Evolutionary conservation across 306 rosid genomes (phyloP).

Genomic region (Fragaria vesca): DNA sequence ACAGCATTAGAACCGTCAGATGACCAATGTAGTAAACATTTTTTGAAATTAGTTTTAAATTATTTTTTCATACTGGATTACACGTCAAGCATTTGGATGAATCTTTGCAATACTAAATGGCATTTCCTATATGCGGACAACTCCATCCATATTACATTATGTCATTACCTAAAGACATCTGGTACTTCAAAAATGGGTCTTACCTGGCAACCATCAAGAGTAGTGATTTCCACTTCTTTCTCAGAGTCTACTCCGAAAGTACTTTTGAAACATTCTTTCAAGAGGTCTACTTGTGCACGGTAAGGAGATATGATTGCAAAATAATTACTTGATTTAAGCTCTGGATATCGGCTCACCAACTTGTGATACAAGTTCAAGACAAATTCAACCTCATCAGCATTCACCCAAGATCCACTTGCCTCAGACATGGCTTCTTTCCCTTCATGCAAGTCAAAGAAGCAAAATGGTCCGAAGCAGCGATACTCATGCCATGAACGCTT

Average conservation of each 20-base stretch:
- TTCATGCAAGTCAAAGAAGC: constrained; percentile 79
- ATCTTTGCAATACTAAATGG: neutral
- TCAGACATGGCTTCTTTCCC: constrained; percentile 57
- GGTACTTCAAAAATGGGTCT: neutral
- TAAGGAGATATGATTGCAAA: constrained; percentile 87
- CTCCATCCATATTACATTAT: neutral
- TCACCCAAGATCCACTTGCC: constrained; percentile 51
- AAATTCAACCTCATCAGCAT: constrained; percentile 78
- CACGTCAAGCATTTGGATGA: neutral
- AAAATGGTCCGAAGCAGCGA: constrained; percentile 85
- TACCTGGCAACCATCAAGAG: constrained; percentile 95
- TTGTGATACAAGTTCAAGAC: constrained; percentile 72
- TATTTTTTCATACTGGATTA: neutral
- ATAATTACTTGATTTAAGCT: constrained; percentile 67
- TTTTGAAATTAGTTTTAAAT: neutral
- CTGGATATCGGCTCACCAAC: constrained; percentile 61
- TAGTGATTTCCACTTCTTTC: constrained; percentile 75
- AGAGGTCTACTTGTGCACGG: constrained; percentile 76
- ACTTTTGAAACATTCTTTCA: constrained; percentile 67
- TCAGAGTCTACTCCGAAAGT: constrained; percentile 69
- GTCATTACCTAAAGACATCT: neutral
- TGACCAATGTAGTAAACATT: neutral
- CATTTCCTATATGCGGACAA: neutral
- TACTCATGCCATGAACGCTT: constrained; percentile 70
- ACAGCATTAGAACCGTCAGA: neutral